Evolutionary conservation across 495 filamentous ascomycete species (phyloP), one percentile per base, ranked within the genome.

Genomic region (Elaphomyces granulatus): DNA sequence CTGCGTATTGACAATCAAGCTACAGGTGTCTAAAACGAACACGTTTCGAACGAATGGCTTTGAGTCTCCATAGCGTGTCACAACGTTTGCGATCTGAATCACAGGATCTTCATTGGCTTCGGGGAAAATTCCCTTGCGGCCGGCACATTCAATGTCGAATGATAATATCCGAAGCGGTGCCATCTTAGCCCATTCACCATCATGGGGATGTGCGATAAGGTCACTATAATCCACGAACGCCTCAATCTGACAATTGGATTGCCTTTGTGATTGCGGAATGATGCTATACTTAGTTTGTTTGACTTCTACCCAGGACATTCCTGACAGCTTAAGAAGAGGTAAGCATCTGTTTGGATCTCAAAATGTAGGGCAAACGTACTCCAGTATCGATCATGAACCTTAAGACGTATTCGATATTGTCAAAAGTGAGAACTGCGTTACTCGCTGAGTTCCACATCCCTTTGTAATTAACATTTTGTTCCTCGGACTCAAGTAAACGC

Each of bases 121-220:
- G 3, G 90, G 90, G 55, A 99, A 99, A 53, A 99, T 79, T 30
- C 90, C 90, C 59, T 95, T 94, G 45, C 90, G 83, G 18, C 90
- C 90, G 43, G 90, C 92, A 55, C 90, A 99, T 56, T 99, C 90
- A 47, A 99, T 99, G 74, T 99, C 90, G 46, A 99, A 95, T 2
- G 87, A 95, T 10, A 99, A 59, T 37, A 94, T 77, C 28, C 90
- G 77, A 15, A 99, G 66, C 1, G 90, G 90, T 0, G 90, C 92
- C 84, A 99, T 96, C 61, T 94, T 99, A 8, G 83, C 84, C 84
- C 90, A 99, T 54, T 96, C 90, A 3, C 87, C 90, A 42, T 83
- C 80, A n/a, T 83, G 75, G 17, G 81, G 69, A 54, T 96, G 88
- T 4, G 90, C 77, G 43, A 94, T 80, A 28, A 99, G 61, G 50